These are phyloP conservation scores for Luzula sylvatica DNA, from an alignment of 176 grass and related monocot species.

Conservation along the genomic window DNA sequence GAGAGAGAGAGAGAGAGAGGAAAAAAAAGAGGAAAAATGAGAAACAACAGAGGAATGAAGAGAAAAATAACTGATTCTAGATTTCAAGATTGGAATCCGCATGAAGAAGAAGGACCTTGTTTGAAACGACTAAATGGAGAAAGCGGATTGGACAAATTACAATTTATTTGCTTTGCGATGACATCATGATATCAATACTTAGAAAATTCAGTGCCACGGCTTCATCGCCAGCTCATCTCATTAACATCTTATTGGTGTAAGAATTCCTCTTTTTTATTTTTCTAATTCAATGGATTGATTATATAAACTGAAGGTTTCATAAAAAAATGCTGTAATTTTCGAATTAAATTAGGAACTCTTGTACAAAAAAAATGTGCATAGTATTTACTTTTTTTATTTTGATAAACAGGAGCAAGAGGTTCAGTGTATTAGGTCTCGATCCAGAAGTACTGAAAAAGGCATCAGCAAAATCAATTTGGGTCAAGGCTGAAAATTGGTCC, in stretches of 20 bases:
- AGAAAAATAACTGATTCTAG: neutral
- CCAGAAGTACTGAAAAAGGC: slow-evolving; percentile 36
- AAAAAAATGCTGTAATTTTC: too few species aligned
- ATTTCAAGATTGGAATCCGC: neutral
- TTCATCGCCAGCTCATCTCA: slow-evolving; percentile 42
- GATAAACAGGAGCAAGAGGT: slow-evolving; percentile 66
- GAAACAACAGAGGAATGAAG: slow-evolving; percentile 4
- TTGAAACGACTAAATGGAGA: neutral
- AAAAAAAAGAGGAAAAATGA: neutral
- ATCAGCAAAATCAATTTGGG: slow-evolving; percentile 38
- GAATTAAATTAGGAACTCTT: too few species aligned
- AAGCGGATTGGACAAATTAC: neutral
- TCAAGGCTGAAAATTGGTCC: too few species aligned
- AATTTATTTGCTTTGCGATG: slow-evolving; percentile 37
- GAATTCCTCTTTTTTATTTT: neutral
- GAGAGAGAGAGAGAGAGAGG: neutral
- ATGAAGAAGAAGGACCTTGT: neutral
- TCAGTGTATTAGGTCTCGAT: slow-evolving; percentile 34
- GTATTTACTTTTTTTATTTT: neutral
- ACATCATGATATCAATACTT: slow-evolving; percentile 56
- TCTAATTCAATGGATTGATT: neutral
- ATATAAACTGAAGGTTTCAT: too few species aligned
- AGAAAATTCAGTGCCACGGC: slow-evolving; percentile 44
- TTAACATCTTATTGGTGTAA: too few species aligned
- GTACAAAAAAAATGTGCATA: too few species aligned